A percentile compares a stretch with the other conserved stretches of the same genome.
Evolutionary conservation across 805 yeast species (phyloP).

Genomic region (Yamadazyma takamatsuzukensis): DNA sequence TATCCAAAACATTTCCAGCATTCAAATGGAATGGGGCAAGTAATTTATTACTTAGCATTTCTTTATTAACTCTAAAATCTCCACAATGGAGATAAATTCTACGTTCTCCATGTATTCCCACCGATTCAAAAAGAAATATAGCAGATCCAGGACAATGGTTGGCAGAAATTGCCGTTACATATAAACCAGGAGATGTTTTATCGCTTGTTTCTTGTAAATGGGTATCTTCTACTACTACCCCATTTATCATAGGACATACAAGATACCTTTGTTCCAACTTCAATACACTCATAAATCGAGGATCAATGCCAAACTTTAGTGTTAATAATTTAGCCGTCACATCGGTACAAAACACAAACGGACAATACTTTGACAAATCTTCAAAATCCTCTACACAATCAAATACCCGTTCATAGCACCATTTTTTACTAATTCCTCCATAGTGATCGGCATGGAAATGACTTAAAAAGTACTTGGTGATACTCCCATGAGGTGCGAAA

Average conservation of each 20-base stretch:
- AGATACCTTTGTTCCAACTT: slow-evolving; percentile 40
- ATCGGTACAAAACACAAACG: slow-evolving; percentile 67
- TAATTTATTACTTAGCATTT: slow-evolving; percentile 43
- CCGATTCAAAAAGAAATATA: slow-evolving; percentile 64
- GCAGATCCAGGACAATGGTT: slow-evolving; percentile 98
- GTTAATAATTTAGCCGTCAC: slow-evolving; percentile 61
- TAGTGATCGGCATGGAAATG: slow-evolving; percentile 97
- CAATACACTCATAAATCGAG: slow-evolving; percentile 40
- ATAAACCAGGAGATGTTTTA: slow-evolving; percentile 27
- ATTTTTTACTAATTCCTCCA: slow-evolving; percentile 73
- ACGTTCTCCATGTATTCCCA: slow-evolving; percentile 16
- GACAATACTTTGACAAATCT: slow-evolving; percentile 34
- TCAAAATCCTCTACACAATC: slow-evolving; percentile 22
- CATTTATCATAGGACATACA: slow-evolving; percentile 13
- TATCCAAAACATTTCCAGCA: slow-evolving; percentile 37
- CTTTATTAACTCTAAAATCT: slow-evolving; percentile 72
- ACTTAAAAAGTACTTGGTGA: slow-evolving; percentile 56
- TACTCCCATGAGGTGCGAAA: slow-evolving; percentile 42
- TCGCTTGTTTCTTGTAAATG: slow-evolving; percentile 5
- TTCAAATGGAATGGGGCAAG: slow-evolving; percentile 17
- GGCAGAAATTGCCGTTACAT: slow-evolving; percentile 71
- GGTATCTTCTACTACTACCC: slow-evolving; percentile 6
- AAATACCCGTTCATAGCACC: slow-evolving; percentile 51
- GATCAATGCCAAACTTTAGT: slow-evolving; percentile 52
- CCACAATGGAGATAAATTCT: slow-evolving; percentile 75